Percentiles rank a stretch among this genome's conserved stretches.
phyloP scores from a whole-genome alignment of 2,329 filamentous ascomycete genomes.

The Bipolaris cookei region DNA sequence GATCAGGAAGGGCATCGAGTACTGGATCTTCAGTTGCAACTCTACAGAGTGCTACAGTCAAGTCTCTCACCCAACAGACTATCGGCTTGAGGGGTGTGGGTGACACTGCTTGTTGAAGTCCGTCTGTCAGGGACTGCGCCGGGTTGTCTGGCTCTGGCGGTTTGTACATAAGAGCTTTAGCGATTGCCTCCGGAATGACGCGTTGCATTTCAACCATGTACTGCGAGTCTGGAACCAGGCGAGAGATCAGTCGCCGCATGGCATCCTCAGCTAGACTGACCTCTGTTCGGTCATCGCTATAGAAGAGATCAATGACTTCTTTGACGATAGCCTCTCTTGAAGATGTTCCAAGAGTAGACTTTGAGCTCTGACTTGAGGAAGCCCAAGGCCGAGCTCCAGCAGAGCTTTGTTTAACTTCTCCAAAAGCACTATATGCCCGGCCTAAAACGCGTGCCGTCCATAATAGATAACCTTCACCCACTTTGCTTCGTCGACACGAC shows the following conservation, averaged over 20 bases:
- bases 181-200: constrained; percentile 40
- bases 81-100: constrained; percentile 28
- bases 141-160: constrained; percentile 21
- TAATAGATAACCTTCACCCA: constrained; percentile 72
- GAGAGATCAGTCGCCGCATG: constrained; percentile 41
- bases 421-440: constrained; percentile 72
- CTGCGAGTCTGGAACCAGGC: constrained; percentile 26
- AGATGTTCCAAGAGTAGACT: constrained; percentile 35
- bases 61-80: constrained; percentile 64
- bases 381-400: constrained; percentile 38
- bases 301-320: constrained; percentile 47
- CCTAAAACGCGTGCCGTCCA: constrained; percentile 90
- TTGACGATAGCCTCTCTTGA: constrained; percentile 47
- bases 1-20: constrained; percentile 69
- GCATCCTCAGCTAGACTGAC: constrained; percentile 55
- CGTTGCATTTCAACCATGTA: constrained; percentile 40
- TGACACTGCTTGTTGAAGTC: constrained; percentile 26
- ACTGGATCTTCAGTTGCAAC: constrained; percentile 67
- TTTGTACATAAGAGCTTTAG: constrained; percentile 35
- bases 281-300: constrained; percentile 48
- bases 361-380: constrained; percentile 21
- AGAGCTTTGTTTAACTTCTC: constrained; percentile 61
- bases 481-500: constrained; percentile 69
- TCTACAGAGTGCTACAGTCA: constrained; percentile 64
- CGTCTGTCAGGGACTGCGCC: constrained; percentile 11